phyloP scores from a whole-genome alignment of 2,329 filamentous ascomycete species.

The Madurella mycetomatis region DNA sequence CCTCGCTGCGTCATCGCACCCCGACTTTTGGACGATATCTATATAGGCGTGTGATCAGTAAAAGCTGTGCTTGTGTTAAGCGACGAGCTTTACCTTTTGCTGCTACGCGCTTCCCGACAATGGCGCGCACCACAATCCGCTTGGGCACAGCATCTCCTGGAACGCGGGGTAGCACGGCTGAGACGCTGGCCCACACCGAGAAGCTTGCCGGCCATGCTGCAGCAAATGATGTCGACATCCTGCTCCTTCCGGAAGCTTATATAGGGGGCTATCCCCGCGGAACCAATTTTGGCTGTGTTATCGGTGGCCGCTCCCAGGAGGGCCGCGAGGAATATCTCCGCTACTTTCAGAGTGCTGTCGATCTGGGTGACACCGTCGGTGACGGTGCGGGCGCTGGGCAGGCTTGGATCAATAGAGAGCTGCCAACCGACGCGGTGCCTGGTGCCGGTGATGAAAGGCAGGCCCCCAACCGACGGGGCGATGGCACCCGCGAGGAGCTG shows the following conservation, averaged over 20 bases:
- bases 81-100: not conserved
- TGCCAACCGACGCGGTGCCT: slow-evolving; percentile 30
- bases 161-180: slow-evolving; percentile 44
- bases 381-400: slow-evolving; percentile 61
- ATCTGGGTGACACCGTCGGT: slow-evolving; percentile 72
- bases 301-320: slow-evolving; percentile 63
- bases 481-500: slow-evolving; percentile 71
- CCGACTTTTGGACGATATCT: no score
- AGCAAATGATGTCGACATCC: slow-evolving; percentile 52
- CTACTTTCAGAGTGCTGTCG: slow-evolving; percentile 75
- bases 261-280: slow-evolving; percentile 88
- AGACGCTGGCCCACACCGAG: slow-evolving; percentile 65
- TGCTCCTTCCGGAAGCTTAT: slow-evolving; percentile 89
- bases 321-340: slow-evolving; percentile 78
- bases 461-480: slow-evolving; percentile 36
- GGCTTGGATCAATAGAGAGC: slow-evolving; percentile 62
- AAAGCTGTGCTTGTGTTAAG: not conserved
- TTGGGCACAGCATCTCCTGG: slow-evolving; percentile 54
- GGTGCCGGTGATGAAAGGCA: slow-evolving; percentile 18
- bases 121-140: slow-evolving; percentile 37
- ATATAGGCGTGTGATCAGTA: no score
- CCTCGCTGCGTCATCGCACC: no score
- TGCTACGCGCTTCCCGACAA: slow-evolving; percentile 1
- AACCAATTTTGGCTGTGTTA: slow-evolving; percentile 67
- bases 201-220: slow-evolving; percentile 61